Base-by-base conservation (phyloP, 768 basidiomycete species). In the Phanerodontia chrysosporium region DNA sequence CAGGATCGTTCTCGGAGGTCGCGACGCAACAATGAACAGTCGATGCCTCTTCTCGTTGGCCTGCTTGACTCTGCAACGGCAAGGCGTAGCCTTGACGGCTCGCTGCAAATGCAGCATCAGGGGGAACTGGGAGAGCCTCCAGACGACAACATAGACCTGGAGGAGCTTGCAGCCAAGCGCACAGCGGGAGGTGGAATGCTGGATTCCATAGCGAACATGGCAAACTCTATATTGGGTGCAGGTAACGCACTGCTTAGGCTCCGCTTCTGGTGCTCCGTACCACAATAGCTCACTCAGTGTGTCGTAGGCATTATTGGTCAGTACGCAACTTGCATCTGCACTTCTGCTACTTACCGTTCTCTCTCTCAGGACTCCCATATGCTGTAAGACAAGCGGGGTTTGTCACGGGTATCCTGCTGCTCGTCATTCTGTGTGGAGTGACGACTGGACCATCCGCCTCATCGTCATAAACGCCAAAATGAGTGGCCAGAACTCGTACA, bases 401-500 rank as follows among this genome's bases (percentile, higher is more conserved):
- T 74, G 80, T 97, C 65, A 84, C 83, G 0, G 97, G 97, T 13
- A 73, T 97, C 22, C 27, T 89, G n/a, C 81, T 99, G 1, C 80
- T 99, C 25, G 76, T 95, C 28, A 71, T 86, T 0, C 77, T 99
- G 10, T 95, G 90, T 53, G 80, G 72, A 21, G 82, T 97, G 42
- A 98, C 97, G n/a, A 92, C 72, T 97, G 95, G 95, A 99, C 97
- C 2, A 97, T 99, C 57, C 87, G 95, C 18, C 84, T 99, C 29
- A 96, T 99, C 55, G 92, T 98, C 44, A 70, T 93, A 66, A 98
- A 98, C 69, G 96, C 95, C 30, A 99, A 99, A 76, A 78, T 99
- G 58, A 95, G 93, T 65, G 96, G 97, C 0, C 79, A 90, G 49
- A 86, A 85, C 64, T 92, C 92, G 1, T 98, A 98, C 68, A 95